phyloP scores from a whole-genome alignment of 768 basidiomycete genomes.

The Galerina sulciceps region DNA sequence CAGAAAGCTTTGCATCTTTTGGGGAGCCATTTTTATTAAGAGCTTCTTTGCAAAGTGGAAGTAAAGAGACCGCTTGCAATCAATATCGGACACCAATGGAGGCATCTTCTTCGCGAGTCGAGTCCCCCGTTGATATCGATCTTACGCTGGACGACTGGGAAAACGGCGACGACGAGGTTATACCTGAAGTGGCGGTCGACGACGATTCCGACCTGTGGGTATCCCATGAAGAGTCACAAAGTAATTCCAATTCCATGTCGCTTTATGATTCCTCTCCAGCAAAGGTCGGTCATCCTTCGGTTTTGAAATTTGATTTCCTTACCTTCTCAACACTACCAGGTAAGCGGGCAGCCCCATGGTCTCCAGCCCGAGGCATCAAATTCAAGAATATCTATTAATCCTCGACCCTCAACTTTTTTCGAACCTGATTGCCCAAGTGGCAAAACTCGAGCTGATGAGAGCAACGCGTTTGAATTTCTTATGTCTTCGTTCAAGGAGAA shows the following conservation, averaged over 20 bases:
- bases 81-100: neutral
- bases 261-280: neutral
- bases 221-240: neutral
- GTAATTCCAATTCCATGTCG: neutral
- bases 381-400: too few relatives aligned
- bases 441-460: slow-evolving; percentile 18
- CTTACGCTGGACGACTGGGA: slow-evolving; percentile 58
- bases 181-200: neutral
- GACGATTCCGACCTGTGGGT: slow-evolving; percentile 6
- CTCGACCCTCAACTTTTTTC: neutral
- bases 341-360: neutral
- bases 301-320: neutral
- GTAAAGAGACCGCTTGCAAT: neutral
- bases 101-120: neutral
- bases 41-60: neutral
- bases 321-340: neutral
- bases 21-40: slow-evolving; percentile 10
- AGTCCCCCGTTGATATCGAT: slow-evolving; percentile 28
- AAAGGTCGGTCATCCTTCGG: neutral
- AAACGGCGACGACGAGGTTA: slow-evolving; percentile 70
- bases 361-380: too few relatives aligned
- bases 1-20: neutral
- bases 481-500: slow-evolving; percentile 88
- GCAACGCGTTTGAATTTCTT: slow-evolving; percentile 74
- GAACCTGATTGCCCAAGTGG: slow-evolving; percentile 14